Evolutionary conservation across 306 rosid species (phyloP), one percentile per base, ranked within the genome.

Genomic region (Cyamopsis tetragonoloba): DNA sequence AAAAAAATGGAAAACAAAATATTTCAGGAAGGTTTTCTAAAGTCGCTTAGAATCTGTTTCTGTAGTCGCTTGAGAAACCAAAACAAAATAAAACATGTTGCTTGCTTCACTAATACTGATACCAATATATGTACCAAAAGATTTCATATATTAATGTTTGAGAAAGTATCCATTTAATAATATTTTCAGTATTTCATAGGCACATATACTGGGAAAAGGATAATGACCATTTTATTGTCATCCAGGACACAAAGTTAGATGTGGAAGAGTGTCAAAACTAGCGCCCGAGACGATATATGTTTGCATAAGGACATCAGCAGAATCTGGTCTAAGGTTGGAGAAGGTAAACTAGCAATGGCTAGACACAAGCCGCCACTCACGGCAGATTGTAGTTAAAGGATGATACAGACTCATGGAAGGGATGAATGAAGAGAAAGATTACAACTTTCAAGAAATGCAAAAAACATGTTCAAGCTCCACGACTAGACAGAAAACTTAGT

Each of bases 361-460:
- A 26, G 53, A 71, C 60, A 64, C 20, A 28, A 26, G 62, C 65
- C 57, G 13, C 41, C 38, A 62, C 55, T 10, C 42, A 35, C 5
- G 41, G 70, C 22, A 18, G 54, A 12, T 15, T 28, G 4, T 46
- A 35, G 50, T 20, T 47, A 6, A 37, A 26, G 55, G 12, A 56
- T 19, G 66, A 41, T n/a, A 42, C n/a, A 43, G 13, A 44, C 51
- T 49, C 26, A 26, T 27, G 26, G 39, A 75, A 67, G 5, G 62
- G 42, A 57, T 23, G 55, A 44, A 43, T 54, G 13, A 56, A 26
- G 62, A 50, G 62, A 35, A 18, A 0, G 56, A 8, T 5, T 60
- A 46, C 31, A 57, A 53, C 62, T 51, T 56, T 47, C 22, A 57
- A 35, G 74, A 67, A 59, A 67, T 37, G 68, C 64, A 47, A 49